Percentiles rank a stretch among this genome's conserved stretches.
These are phyloP conservation scores for Acmispon strigosus DNA, from an alignment of 306 rosid species.

Conservation along the genomic window DNA sequence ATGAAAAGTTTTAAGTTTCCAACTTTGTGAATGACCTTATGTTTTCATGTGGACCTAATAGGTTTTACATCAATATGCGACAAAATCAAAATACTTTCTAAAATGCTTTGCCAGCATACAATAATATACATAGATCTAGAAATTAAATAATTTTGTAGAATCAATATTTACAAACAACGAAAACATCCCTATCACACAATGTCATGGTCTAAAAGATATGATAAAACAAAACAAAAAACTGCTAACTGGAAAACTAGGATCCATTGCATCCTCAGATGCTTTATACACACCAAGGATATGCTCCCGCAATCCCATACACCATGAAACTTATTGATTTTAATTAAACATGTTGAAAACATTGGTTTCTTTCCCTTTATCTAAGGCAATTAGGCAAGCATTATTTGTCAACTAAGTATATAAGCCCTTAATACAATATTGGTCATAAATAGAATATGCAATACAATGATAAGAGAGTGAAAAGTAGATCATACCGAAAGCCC, in stretches of 20 bases:
- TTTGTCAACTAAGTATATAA: neutral
- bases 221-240: neutral
- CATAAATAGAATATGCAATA: neutral
- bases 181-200: neutral
- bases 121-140: neutral
- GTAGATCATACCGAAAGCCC: constrained; percentile 63
- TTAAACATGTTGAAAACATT: neutral
- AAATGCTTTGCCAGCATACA: neutral
- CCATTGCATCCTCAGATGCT: neutral
- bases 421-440: no score
- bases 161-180: neutral
- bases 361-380: neutral
- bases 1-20: neutral
- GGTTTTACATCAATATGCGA: neutral
- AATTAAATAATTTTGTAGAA: neutral
- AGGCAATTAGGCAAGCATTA: neutral
- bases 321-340: neutral
- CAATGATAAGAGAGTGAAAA: neutral
- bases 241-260: neutral
- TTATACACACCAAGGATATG: neutral
- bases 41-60: constrained; percentile 1
- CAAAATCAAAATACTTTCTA: neutral
- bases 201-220: neutral
- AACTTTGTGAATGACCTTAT: constrained; percentile 9
- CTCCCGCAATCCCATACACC: neutral